A percentile compares a stretch with the other conserved stretches of the same genome.
These are phyloP conservation scores for Paracoccidioides brasiliensis DNA, from an alignment of 2,329 filamentous ascomycete species.

Conservation along the genomic window DNA sequence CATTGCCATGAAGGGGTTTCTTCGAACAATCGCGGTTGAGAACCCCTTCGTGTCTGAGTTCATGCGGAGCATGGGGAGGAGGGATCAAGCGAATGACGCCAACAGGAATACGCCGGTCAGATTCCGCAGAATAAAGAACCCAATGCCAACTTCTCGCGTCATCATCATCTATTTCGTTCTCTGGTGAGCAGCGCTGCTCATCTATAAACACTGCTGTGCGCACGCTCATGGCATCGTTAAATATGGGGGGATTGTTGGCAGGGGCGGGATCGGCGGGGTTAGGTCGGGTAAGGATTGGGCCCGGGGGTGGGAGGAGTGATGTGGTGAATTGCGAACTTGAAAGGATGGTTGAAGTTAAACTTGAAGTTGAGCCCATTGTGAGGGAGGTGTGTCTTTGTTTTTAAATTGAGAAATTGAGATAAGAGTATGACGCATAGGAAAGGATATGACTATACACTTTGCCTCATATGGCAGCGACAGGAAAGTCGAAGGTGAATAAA, in stretches of 20 bases:
- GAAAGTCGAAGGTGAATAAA: no score
- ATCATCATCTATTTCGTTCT: conserved; percentile 68
- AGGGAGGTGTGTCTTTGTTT: not conserved
- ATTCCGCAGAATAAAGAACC: conserved; percentile 51
- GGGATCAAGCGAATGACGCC: conserved; percentile 71
- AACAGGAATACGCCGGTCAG: conserved; percentile 38
- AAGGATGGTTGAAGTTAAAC: not conserved
- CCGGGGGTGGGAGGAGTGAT: conserved; percentile 17
- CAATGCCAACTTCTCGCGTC: conserved; percentile 73
- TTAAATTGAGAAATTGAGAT: no score
- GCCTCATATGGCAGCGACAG: no score
- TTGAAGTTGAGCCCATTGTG: not conserved
- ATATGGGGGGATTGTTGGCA: conserved; percentile 35
- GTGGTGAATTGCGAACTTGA: conserved; percentile 6
- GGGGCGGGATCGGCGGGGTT: conserved; percentile 13
- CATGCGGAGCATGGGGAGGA: conserved; percentile 58
- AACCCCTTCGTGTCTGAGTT: not conserved
- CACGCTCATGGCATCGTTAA: conserved; percentile 47
- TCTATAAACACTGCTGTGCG: conserved; percentile 45
- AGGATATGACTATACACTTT: no score
- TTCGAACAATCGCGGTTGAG: no score
- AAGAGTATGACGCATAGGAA: no score
- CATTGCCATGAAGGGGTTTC: no score
- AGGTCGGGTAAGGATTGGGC: conserved; percentile 15
- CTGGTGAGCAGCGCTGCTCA: conserved; percentile 44